phyloP scores from a whole-genome alignment of 2,329 filamentous ascomycete species.

The Scorias spongiosa region DNA sequence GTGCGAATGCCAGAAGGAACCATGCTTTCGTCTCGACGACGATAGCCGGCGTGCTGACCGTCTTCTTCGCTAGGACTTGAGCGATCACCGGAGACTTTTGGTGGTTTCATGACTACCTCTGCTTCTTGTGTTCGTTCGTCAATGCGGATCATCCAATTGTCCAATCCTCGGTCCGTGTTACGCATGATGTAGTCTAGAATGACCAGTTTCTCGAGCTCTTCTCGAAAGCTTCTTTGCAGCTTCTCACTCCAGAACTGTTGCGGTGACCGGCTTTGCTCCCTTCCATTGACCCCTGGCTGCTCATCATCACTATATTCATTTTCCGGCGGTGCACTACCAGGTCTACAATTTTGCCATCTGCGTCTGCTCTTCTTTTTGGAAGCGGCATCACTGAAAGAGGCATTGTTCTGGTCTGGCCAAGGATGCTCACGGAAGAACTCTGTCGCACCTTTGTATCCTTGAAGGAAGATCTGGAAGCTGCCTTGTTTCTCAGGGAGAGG shows the following conservation, averaged over 20 bases:
- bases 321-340: slow-evolving; percentile 39
- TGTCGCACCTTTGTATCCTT: slow-evolving; percentile 94
- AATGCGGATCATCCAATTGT: slow-evolving; percentile 99
- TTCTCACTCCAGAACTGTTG: slow-evolving; percentile 72
- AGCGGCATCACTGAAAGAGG: slow-evolving; percentile 49
- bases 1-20: slow-evolving; percentile 31
- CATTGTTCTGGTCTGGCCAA: slow-evolving; percentile 78
- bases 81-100: slow-evolving; percentile 34
- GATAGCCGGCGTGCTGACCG: slow-evolving; percentile 20
- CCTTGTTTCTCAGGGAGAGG: slow-evolving; percentile 77
- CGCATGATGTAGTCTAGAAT: slow-evolving; percentile 98
- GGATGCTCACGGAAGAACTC: slow-evolving; percentile 88
- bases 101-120: slow-evolving; percentile 75
- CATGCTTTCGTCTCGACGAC: slow-evolving; percentile 62
- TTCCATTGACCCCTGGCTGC: slow-evolving; percentile 9
- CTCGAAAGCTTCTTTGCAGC: slow-evolving; percentile 80
- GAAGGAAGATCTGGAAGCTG: slow-evolving; percentile 94
- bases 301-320: slow-evolving; percentile 21
- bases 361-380: slow-evolving; percentile 49
- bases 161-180: slow-evolving; percentile 88
- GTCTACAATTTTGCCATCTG: slow-evolving; percentile 83
- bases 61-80: slow-evolving; percentile 15
- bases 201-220: slow-evolving; percentile 91
- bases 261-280: slow-evolving; percentile 21
- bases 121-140: slow-evolving; percentile 73